Evolutionary conservation across 139 green algal species (phyloP).

Genomic region (Nannochloris sp.): DNA sequence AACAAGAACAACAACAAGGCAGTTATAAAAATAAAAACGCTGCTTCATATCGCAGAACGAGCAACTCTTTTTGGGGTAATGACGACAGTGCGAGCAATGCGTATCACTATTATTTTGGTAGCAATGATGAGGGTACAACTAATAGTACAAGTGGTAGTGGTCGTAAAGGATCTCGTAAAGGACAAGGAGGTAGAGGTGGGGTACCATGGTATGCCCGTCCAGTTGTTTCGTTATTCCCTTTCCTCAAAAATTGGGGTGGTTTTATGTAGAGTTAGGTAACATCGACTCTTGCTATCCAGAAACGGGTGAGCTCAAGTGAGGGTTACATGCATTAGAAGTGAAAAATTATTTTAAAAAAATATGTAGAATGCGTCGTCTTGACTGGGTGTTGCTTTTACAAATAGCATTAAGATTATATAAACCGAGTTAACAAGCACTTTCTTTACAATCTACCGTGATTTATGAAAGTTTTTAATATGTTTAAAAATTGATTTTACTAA

Average conservation of each 20-base stretch:
- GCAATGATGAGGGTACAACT: neutral
- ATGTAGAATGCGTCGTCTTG: neutral
- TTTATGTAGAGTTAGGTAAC: constrained; percentile 5
- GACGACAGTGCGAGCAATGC: no score
- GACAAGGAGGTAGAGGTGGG: no score
- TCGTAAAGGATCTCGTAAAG: neutral
- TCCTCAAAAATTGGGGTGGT: constrained; percentile 20
- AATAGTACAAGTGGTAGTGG: neutral
- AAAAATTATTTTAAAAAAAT: neutral
- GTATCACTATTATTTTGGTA: no score
- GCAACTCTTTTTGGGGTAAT: no score
- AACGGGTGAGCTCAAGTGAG: no score
- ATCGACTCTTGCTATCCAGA: neutral
- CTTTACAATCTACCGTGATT: no score
- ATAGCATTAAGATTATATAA: neutral
- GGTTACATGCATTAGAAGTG: no score
- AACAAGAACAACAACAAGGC: no score
- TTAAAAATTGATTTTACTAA: no score
- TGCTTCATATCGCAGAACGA: no score
- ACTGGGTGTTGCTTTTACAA: neutral
- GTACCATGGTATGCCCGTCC: constrained; percentile 3
- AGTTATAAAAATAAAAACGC: no score
- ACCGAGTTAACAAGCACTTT: neutral
- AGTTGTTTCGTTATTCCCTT: constrained; percentile 8
- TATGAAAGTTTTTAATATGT: no score